Evolutionary conservation across 2,329 filamentous ascomycete genomes (phyloP).

Genomic region (Cladosporium halotolerans): DNA sequence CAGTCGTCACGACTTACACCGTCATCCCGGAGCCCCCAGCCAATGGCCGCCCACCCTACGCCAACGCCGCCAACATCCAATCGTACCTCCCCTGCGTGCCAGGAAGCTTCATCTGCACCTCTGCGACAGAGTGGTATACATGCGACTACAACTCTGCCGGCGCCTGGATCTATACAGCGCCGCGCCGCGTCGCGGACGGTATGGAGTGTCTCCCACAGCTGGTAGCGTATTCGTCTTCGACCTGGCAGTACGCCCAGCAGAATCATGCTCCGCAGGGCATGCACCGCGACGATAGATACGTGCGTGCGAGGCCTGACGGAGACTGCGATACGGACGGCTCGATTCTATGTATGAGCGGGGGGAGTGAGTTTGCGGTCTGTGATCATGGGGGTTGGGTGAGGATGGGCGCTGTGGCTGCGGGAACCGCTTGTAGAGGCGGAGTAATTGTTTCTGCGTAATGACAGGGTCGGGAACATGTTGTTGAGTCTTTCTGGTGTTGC

Average conservation of each 20-base stretch:
- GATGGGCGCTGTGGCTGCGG: constrained; percentile 28
- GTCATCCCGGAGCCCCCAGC: constrained; percentile 8
- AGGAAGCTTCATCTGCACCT: constrained; percentile 36
- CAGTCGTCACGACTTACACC: not conserved
- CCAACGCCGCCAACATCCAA: constrained; percentile 24
- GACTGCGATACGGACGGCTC: constrained; percentile 23
- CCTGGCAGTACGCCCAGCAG: constrained; percentile 22
- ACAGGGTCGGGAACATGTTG: too few species aligned
- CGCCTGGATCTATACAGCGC: constrained; percentile 28
- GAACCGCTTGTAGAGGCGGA: constrained; percentile 26
- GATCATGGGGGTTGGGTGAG: constrained; percentile 28
- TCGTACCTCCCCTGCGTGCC: constrained; percentile 33
- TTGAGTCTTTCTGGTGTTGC: too few species aligned
- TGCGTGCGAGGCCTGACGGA: constrained; percentile 25
- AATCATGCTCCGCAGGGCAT: constrained; percentile 21
- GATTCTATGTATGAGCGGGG: constrained; percentile 24
- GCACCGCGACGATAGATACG: constrained; percentile 29
- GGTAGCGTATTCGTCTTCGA: constrained; percentile 19
- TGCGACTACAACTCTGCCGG: constrained; percentile 27
- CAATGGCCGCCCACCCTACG: constrained; percentile 15
- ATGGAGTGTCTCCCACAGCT: constrained; percentile 33
- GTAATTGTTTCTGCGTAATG: constrained; percentile 13
- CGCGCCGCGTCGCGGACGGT: constrained; percentile 29
- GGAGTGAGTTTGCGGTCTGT: constrained; percentile 26
- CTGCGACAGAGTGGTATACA: constrained; percentile 29